Percentiles rank a stretch among this genome's conserved stretches.
Conservation (phyloP, 495 filamentous ascomycete genomes). For the Cairneyella variabilis region DNA sequence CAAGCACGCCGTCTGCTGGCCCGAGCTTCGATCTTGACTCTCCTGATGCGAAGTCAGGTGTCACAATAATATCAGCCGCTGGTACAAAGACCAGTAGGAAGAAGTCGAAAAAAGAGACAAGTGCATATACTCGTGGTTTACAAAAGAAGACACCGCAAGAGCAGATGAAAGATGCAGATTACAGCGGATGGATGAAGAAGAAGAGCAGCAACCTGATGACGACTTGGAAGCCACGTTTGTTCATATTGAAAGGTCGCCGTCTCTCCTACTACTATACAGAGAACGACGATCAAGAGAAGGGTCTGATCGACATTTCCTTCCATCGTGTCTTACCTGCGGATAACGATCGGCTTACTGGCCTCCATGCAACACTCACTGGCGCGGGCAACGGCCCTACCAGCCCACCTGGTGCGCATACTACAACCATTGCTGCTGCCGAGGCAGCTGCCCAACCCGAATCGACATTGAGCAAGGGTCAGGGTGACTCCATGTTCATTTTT, state of each 20-base stretch:
- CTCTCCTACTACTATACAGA: constrained; percentile 97
- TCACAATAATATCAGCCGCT: constrained; percentile 40
- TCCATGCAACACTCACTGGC: constrained; percentile 90
- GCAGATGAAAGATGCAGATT: constrained; percentile 84
- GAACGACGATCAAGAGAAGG: constrained; percentile 84
- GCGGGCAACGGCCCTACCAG: constrained; percentile 72
- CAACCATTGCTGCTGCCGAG: constrained; percentile 46
- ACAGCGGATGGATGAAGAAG: constrained; percentile 99
- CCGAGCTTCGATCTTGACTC: constrained; percentile 75
- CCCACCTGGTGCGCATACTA: constrained; percentile 59
- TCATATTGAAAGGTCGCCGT: constrained; percentile 85
- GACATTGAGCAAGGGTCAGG: constrained; percentile 26
- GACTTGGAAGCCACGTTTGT: constrained; percentile 93
- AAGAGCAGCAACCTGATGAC: constrained; percentile 91
- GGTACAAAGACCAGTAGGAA: constrained; percentile 13
- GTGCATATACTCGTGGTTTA: constrained; percentile 85
- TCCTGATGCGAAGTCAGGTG: constrained; percentile 57
- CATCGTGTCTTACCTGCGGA: constrained; percentile 96
- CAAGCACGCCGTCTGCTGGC: constrained; percentile 82
- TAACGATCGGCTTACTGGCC: constrained; percentile 79
- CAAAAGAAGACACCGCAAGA: constrained; percentile 78
- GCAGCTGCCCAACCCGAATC: constrained; percentile 37
- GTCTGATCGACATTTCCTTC: constrained; percentile 94
- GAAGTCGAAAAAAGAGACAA: constrained; percentile 91
- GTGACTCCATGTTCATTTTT: constrained; percentile 85